These are phyloP conservation scores for Arthrobotrys sphaeroides DNA, from an alignment of 2,329 filamentous ascomycete species.

Conservation along the genomic window DNA sequence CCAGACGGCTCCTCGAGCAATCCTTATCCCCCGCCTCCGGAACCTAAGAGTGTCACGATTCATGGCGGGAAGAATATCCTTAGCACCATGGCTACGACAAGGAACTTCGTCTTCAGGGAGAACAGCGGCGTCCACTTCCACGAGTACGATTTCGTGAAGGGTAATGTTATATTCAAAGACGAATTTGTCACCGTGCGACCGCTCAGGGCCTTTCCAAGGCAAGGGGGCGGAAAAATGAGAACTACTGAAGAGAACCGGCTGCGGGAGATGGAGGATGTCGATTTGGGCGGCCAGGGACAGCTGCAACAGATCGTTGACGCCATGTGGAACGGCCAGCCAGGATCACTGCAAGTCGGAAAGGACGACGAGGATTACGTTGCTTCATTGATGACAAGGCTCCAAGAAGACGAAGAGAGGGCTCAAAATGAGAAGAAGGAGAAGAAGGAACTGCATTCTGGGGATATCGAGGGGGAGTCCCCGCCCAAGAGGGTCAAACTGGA, in stretches of 20 bases:
- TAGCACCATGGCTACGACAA: conserved; percentile 81
- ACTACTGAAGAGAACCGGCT: conserved; percentile 54
- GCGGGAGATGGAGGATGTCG: conserved; percentile 31
- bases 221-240: conserved; percentile 47
- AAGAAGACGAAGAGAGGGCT: conserved; percentile 40
- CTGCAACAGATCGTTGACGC: conserved; percentile 23
- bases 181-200: conserved; percentile 55
- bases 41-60: conserved; percentile 67
- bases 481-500: conserved; percentile 37
- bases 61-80: conserved; percentile 83
- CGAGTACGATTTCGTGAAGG: conserved; percentile 51
- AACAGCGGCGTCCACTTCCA: conserved; percentile 64
- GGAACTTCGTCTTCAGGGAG: conserved; percentile 88
- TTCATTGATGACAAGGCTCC: conserved; percentile 33
- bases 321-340: conserved; percentile 48
- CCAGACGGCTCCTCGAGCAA: conserved; percentile 56
- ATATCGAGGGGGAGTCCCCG: conserved; percentile 35
- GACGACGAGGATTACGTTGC: conserved; percentile 50
- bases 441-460: not conserved
- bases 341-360: conserved; percentile 32
- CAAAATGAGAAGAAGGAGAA: conserved; percentile 54
- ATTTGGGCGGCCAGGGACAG: conserved; percentile 17
- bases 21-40: conserved; percentile 27
- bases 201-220: conserved; percentile 54
- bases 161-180: conserved; percentile 54